Conservation (phyloP, 805 yeast genomes). For the Candida broadrunensis region DNA sequence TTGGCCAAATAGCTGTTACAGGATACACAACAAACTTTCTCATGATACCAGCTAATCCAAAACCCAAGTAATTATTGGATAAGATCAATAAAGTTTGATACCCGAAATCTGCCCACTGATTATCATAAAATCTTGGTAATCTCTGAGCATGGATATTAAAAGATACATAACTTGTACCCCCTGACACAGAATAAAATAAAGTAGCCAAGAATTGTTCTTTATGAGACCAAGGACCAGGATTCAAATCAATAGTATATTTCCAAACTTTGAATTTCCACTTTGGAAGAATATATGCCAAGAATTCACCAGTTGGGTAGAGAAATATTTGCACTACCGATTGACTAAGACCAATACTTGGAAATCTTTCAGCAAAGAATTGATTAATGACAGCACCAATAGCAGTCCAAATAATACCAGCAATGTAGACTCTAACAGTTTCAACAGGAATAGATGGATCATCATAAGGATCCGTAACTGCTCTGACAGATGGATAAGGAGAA, state of each 20-base stretch:
- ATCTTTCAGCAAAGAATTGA: slow-evolving; percentile 53
- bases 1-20: slow-evolving; percentile 23
- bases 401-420: slow-evolving; percentile 49
- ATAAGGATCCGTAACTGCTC: slow-evolving; percentile 26
- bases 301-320: slow-evolving; percentile 42
- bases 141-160: slow-evolving; percentile 23
- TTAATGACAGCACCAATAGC: slow-evolving; percentile 52
- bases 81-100: slow-evolving; percentile 20
- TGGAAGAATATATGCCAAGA: slow-evolving; percentile 33
- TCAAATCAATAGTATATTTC: slow-evolving; percentile 26
- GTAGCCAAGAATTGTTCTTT: slow-evolving; percentile 70
- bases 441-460: slow-evolving; percentile 34
- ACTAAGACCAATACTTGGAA: slow-evolving; percentile 42
- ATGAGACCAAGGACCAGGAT: slow-evolving; percentile 55
- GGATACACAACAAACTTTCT: slow-evolving; percentile 26
- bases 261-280: slow-evolving; percentile 24
- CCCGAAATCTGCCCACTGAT: slow-evolving; percentile 24
- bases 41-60: slow-evolving; percentile 27
- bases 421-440: slow-evolving; percentile 48
- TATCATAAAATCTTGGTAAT: slow-evolving; percentile 17
- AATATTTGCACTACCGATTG: slow-evolving; percentile 45
- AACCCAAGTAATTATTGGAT: slow-evolving; percentile 23
- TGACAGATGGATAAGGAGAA: slow-evolving; percentile 30
- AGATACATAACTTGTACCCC: slow-evolving; percentile 21
- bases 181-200: slow-evolving; percentile 34